phyloP scores from a whole-genome alignment of 805 yeast species.

The Pichia phayaonensis region DNA sequence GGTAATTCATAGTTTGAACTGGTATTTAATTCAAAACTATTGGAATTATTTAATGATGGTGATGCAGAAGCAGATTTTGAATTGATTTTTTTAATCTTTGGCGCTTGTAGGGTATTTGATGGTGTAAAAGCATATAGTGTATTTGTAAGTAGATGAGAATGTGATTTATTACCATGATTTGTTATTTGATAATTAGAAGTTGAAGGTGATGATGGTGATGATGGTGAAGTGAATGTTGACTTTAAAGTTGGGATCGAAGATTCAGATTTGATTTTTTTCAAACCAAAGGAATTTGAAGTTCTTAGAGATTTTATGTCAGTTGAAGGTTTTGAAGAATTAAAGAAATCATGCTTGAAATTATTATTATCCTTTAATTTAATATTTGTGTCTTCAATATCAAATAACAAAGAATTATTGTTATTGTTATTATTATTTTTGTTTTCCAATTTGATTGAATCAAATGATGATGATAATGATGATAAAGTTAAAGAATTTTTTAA shows the following conservation, averaged over 20 bases:
- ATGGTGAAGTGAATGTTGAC: neutral
- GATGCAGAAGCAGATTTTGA: slow-evolving; percentile 8
- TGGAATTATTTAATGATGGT: slow-evolving; percentile 7
- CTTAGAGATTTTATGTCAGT: slow-evolving; percentile 15
- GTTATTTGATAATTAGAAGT: neutral
- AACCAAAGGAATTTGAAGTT: slow-evolving; percentile 20
- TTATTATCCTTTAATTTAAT: slow-evolving; percentile 24
- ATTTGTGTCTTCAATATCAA: slow-evolving; percentile 24
- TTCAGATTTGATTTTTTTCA: slow-evolving; percentile 27
- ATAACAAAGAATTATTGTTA: neutral
- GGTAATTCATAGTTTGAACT: neutral
- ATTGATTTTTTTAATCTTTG: neutral
- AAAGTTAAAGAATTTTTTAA: neutral
- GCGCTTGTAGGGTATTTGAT: neutral
- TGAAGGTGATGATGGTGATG: neutral
- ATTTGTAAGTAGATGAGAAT: neutral
- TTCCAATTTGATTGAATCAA: neutral
- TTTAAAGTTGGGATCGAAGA: slow-evolving; percentile 19
- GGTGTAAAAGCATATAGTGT: neutral
- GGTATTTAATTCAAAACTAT: slow-evolving; percentile 11
- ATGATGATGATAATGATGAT: neutral
- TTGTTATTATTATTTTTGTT: neutral
- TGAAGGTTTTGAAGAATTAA: slow-evolving; percentile 8
- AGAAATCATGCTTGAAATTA: slow-evolving; percentile 24
- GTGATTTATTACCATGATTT: neutral